phyloP scores from a whole-genome alignment of 2,329 filamentous ascomycete genomes.

The Juglanconis sp. region DNA sequence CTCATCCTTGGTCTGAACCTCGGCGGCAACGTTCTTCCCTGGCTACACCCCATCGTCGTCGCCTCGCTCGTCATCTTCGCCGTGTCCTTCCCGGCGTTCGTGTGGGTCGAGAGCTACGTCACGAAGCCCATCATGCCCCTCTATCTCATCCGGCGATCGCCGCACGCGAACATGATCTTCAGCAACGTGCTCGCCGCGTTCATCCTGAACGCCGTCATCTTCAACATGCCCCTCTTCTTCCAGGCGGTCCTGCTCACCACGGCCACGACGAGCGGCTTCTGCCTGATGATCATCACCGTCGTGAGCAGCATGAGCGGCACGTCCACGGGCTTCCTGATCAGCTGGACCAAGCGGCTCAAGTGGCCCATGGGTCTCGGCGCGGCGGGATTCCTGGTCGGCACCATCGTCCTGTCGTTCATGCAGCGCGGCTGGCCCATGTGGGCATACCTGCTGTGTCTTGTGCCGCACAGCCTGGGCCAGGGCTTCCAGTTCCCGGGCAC shows the following conservation, averaged over 20 bases:
- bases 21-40: constrained; percentile 62
- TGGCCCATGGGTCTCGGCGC: constrained; percentile 55
- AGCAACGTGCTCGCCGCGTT: constrained; percentile 51
- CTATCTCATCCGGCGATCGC: constrained; percentile 44
- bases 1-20: constrained; percentile 60
- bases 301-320: constrained; percentile 54
- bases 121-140: constrained; percentile 59
- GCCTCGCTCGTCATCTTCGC: constrained; percentile 46
- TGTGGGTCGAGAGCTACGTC: constrained; percentile 50
- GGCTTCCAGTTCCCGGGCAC: constrained; percentile 64
- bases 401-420: constrained; percentile 47
- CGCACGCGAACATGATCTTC: constrained; percentile 57
- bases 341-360: constrained; percentile 56
- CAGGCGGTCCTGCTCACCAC: constrained; percentile 69
- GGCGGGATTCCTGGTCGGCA: constrained; percentile 46
- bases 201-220: constrained; percentile 53
- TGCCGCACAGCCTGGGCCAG: constrained; percentile 55
- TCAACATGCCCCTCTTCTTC: constrained; percentile 71
- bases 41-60: constrained; percentile 58
- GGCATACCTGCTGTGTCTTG: constrained; percentile 54
- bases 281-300: constrained; percentile 62
- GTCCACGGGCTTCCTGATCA: constrained; percentile 60
- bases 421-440: constrained; percentile 47
- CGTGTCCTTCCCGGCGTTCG: constrained; percentile 47
- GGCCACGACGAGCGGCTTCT: constrained; percentile 69